phyloP scores from a whole-genome alignment of 805 yeast genomes.

The Ogataea paradorogensis region DNA sequence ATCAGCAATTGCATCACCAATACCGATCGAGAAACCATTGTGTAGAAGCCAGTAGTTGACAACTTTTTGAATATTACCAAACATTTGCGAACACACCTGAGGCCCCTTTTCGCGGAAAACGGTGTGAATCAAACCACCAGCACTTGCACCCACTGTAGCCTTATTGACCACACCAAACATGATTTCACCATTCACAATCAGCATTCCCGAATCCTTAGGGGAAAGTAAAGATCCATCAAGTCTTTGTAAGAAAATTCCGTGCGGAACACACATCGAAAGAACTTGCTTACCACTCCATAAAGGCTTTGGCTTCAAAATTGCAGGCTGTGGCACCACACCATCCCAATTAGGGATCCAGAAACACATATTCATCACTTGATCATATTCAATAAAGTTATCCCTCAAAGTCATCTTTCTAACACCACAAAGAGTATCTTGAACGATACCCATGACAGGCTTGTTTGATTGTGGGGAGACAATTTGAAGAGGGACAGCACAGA shows the following conservation, averaged over 20 bases:
- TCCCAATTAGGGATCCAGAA: conserved; percentile 99
- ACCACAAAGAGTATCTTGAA: conserved; percentile 98
- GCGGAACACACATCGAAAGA: conserved; percentile 88
- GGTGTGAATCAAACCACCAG: conserved; percentile 96
- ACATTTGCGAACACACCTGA: conserved; percentile 79
- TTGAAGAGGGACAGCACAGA: conserved; percentile 96
- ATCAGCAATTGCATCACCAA: conserved; percentile 99
- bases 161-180: conserved; percentile 98
- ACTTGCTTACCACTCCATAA: conserved; percentile 98
- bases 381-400: conserved; percentile 84
- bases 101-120: conserved; percentile 98
- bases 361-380: conserved; percentile 92
- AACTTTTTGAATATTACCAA: conserved; percentile 90
- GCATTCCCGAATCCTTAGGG: conserved; percentile 94
- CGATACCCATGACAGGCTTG: conserved; percentile 99
- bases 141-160: conserved; percentile 97
- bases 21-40: conserved; percentile 97
- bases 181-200: conserved; percentile 91
- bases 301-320: conserved; percentile 90
- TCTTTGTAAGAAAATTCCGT: conserved; percentile 92
- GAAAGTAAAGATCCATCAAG: conserved; percentile 84
- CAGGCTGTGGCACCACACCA: conserved; percentile 95
- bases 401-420: conserved; percentile 91
- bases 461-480: conserved; percentile 98
- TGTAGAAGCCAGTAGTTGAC: conserved; percentile 96